phyloP scores from a whole-genome alignment of 805 yeast species.

The Kuraishia molischiana region DNA sequence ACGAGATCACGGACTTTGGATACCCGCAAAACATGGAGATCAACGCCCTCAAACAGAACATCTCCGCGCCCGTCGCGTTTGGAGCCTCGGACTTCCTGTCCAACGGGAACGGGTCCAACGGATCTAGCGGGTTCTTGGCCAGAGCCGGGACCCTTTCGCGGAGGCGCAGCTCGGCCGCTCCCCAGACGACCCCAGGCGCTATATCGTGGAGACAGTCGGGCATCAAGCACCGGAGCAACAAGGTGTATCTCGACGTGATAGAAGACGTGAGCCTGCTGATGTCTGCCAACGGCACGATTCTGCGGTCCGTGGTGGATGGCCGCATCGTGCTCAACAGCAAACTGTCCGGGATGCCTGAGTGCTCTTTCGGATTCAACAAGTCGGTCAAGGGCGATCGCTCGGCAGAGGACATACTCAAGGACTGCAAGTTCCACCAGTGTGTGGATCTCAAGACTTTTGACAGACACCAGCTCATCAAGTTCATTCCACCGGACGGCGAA shows the following conservation, averaged over 20 bases:
- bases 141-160: conserved; percentile 10
- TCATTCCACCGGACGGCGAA: conserved; percentile 82
- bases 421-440: conserved; percentile 81
- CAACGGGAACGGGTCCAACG: not conserved
- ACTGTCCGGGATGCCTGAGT: conserved; percentile 73
- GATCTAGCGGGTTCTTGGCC: conserved; percentile 6
- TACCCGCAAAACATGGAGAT: conserved; percentile 61
- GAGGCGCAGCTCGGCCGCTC: conserved; percentile 9
- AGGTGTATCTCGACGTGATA: conserved; percentile 63
- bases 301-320: conserved; percentile 72
- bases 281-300: conserved; percentile 50
- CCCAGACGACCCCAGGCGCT: conserved; percentile 1
- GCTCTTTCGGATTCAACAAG: conserved; percentile 72
- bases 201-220: conserved; percentile 66
- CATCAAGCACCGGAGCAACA: conserved; percentile 72
- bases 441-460: conserved; percentile 68
- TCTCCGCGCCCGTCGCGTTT: conserved; percentile 10
- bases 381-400: conserved; percentile 15
- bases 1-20: conserved; percentile 71
- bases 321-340: conserved; percentile 60
- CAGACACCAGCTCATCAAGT: conserved; percentile 50
- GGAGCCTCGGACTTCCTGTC: conserved; percentile 1
- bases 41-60: conserved; percentile 24
- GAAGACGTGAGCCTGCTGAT: conserved; percentile 69
- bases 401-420: conserved; percentile 53